A percentile compares a stretch with the other conserved stretches of the same genome.
Conservation (phyloP, 1,284 basidiomycete species). For the Ceratobasidium sp. region DNA sequence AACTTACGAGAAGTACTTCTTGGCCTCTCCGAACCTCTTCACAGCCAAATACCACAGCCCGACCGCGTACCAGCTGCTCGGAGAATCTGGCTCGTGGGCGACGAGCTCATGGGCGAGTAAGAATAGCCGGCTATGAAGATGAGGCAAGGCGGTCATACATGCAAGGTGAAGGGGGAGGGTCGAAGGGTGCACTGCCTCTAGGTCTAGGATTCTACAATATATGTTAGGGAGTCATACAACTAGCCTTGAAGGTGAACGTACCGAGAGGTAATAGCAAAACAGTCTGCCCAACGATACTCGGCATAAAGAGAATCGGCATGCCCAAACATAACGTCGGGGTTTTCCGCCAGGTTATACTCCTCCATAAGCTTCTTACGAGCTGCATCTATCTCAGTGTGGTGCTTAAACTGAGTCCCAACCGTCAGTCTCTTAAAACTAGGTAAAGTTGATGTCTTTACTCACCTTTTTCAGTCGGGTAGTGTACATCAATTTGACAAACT, state of each 20-base stretch:
- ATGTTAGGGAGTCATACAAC: neutral
- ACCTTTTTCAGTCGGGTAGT: conserved; percentile 86
- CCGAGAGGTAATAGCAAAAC: conserved; percentile 86
- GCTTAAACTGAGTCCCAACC: conserved; percentile 61
- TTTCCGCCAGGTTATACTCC: conserved; percentile 81
- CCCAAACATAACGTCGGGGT: conserved; percentile 89
- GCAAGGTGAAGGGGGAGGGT: conserved; percentile 93
- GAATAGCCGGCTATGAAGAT: conserved; percentile 90
- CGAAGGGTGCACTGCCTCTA: conserved; percentile 79
- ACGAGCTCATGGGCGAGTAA: conserved; percentile 95
- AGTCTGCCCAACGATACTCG: conserved; percentile 91
- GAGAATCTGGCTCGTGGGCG: conserved; percentile 87
- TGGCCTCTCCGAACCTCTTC: conserved; percentile 83
- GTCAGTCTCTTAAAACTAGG: neutral
- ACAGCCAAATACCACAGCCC: conserved; percentile 94
- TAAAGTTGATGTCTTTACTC: conserved; percentile 40
- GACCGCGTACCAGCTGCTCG: conserved; percentile 97
- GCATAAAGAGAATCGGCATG: conserved; percentile 90
- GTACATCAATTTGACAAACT: conserved; percentile 91
- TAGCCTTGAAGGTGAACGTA: conserved; percentile 49
- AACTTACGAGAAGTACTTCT: conserved; percentile 85
- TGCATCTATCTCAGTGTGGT: conserved; percentile 77
- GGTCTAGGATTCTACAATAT: conserved; percentile 70
- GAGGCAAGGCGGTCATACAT: conserved; percentile 93
- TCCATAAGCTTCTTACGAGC: conserved; percentile 75